Evolutionary conservation across 441 rosid genomes (phyloP), one percentile per base, ranked within the genome.

Genomic region (Croton setiger): DNA sequence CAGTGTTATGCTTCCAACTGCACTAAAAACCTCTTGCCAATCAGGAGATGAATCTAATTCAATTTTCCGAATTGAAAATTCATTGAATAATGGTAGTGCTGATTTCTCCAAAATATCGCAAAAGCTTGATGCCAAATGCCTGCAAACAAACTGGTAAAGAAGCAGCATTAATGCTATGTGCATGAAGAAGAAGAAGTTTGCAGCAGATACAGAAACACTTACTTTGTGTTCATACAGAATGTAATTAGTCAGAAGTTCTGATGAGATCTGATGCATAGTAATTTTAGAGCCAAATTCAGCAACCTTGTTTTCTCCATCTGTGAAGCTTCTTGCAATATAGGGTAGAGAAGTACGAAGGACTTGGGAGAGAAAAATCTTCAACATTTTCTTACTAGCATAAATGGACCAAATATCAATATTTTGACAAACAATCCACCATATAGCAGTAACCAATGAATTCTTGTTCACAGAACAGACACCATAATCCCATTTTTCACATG

Each of bases 371-470:
- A 91, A 93, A 70, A 63, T 79, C 87, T 92, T 91, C 81, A 91
- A 69, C 53, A 73, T 82, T 75, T 84, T 84, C 71, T 83, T 81
- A 48, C 81, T 77, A 48, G 93, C 96, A 79, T 89, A 91, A 55
- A 71, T 59, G 67, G 92, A 86, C 97, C 97, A 93, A 64, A 86
- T 76, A 82, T 89, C 96, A 58, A 89, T 80, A 75, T 87, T 91
- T 82, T 78, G 86, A 82, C 96, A 86, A 74, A 88, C 66, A 76
- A 86, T 64, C 90, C 90, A 83, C 96, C 92, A 92, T 71, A 85
- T 76, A 75, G 95, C 90, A 72, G 83, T 73, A 59, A 88, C 87
- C 82, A 86, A 81, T 60, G 87, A 83, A 74, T 79, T 81, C 74
- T 82, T 41, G 57, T 84, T 83, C 73, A 92, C 61, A 72, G 87